These are phyloP conservation scores for Fusarium equiseti DNA, from an alignment of 2,329 filamentous ascomycete genomes.

Conservation along the genomic window DNA sequence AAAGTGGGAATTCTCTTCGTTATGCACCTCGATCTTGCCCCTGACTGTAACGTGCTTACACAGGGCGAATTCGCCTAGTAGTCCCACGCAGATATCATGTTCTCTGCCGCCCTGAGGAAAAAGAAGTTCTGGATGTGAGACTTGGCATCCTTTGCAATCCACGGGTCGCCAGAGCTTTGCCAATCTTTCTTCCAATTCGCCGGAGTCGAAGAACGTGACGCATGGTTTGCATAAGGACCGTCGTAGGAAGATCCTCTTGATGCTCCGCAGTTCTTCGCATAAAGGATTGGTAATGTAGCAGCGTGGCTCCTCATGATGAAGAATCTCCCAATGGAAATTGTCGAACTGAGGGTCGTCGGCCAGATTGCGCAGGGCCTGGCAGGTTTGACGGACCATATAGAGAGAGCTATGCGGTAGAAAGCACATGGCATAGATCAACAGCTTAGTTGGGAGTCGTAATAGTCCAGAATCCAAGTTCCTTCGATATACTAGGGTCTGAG, in stretches of 20 bases:
- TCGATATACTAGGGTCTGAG: accelerated
- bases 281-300: not conserved
- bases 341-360: not conserved
- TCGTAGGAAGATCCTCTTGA: not conserved
- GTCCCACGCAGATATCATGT: not conserved
- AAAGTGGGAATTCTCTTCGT: accelerated
- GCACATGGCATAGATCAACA: not conserved
- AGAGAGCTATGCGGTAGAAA: not conserved
- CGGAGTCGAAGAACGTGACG: not conserved
- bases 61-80: not conserved
- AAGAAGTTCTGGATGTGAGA: not conserved
- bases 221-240: not conserved
- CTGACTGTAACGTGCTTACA: not conserved
- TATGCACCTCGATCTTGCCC: accelerated
- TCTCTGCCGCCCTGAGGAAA: not conserved
- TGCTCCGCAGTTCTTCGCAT: not conserved
- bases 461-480: accelerated
- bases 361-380: not conserved
- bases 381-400: conserved; percentile 14
- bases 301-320: not conserved
- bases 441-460: not conserved
- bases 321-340: not conserved
- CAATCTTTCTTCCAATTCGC: not conserved
- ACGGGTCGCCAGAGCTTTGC: not conserved
- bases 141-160: not conserved